These are phyloP conservation scores for Amanita polypyramis DNA, from an alignment of 768 basidiomycete species.

Conservation along the genomic window DNA sequence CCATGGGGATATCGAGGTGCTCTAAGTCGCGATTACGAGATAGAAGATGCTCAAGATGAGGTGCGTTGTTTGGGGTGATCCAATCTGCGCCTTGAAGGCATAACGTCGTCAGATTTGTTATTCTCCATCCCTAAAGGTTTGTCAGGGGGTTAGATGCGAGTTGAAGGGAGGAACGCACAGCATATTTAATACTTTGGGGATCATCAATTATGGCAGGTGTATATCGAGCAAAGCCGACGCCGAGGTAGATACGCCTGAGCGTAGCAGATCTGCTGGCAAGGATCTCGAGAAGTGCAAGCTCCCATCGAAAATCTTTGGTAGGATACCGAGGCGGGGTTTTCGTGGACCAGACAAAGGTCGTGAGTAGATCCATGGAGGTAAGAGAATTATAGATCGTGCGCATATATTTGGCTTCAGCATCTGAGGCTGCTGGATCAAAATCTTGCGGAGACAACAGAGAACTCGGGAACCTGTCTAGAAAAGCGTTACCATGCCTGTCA, in stretches of 20 bases:
- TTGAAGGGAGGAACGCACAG: slow-evolving; percentile 19
- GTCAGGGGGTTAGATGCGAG: neutral
- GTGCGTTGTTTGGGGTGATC: slow-evolving; percentile 19
- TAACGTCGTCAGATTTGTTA: slow-evolving; percentile 19
- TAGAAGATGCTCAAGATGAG: slow-evolving; percentile 20
- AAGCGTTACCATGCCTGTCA: slow-evolving; percentile 24
- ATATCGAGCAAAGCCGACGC: slow-evolving; percentile 29
- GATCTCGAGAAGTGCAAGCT: slow-evolving; percentile 27
- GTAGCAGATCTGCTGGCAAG: slow-evolving; percentile 16
- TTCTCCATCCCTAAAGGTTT: slow-evolving; percentile 19
- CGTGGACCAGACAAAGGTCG: slow-evolving; percentile 34
- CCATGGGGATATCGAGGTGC: slow-evolving; percentile 37
- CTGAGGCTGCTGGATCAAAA: slow-evolving; percentile 13
- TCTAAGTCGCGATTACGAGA: slow-evolving; percentile 19
- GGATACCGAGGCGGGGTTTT: slow-evolving; percentile 17
- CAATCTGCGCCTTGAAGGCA: slow-evolving; percentile 20
- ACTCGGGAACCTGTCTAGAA: slow-evolving; percentile 31
- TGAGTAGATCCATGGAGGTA: slow-evolving; percentile 29
- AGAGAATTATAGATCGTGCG: slow-evolving; percentile 30
- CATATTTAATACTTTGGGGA: slow-evolving; percentile 23
- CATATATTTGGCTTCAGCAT: slow-evolving; percentile 21
- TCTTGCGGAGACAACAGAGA: slow-evolving; percentile 21
- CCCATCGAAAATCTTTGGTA: slow-evolving; percentile 23
- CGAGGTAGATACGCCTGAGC: slow-evolving; percentile 25
- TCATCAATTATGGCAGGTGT: slow-evolving; percentile 20